Conservation (phyloP, 495 filamentous ascomycete species). For the Saxophila tyrrhenica region DNA sequence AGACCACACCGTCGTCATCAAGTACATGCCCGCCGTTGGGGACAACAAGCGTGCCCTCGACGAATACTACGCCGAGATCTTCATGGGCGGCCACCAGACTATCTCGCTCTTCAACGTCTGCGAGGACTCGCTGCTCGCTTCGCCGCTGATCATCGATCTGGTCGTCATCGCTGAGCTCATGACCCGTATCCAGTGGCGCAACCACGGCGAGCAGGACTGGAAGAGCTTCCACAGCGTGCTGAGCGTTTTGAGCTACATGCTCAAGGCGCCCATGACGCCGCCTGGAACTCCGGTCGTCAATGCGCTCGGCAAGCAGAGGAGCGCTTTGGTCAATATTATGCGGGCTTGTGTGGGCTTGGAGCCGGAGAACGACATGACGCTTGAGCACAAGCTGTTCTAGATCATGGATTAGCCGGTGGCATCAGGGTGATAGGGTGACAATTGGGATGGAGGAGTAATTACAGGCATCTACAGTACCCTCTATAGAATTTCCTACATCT, state of each 20-base stretch:
- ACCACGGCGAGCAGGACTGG: conserved; percentile 53
- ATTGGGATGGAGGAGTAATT: background rate
- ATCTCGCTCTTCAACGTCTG: conserved; percentile 98
- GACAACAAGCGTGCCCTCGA: conserved; percentile 98
- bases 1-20: conserved; percentile 39
- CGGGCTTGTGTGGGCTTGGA: conserved; percentile 94
- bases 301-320: conserved; percentile 89
- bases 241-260: conserved; percentile 97
- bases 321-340: conserved; percentile 95
- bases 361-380: conserved; percentile 97
- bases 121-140: conserved; percentile 96
- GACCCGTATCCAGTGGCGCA: conserved; percentile 92
- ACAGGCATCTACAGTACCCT: background rate
- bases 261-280: conserved; percentile 94
- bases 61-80: conserved; percentile 99
- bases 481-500: background rate
- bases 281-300: conserved; percentile 96
- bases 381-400: conserved; percentile 96
- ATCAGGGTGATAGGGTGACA: no score
- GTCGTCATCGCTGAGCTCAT: conserved; percentile 90
- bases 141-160: conserved; percentile 93
- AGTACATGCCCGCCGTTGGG: conserved; percentile 97
- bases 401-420: no score
- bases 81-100: conserved; percentile 96
- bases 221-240: conserved; percentile 95